These are phyloP conservation scores for Lycium barbarum DNA, from an alignment of 257 asterid genomes.

Conservation along the genomic window DNA sequence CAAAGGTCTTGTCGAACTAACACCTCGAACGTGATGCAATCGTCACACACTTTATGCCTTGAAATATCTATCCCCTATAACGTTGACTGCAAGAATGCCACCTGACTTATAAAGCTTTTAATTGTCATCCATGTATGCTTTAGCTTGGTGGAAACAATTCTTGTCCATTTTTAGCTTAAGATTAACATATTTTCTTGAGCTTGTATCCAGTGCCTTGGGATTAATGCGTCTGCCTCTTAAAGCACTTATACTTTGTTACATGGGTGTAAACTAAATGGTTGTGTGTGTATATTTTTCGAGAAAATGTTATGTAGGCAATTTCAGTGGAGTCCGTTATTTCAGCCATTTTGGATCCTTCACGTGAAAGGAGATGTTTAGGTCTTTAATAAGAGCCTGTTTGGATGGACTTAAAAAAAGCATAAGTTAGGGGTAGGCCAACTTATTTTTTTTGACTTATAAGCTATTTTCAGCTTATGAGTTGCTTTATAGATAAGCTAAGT, in stretches of 20 bases:
- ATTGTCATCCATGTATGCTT: not conserved
- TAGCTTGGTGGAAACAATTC: not conserved
- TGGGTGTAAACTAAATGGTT: no score
- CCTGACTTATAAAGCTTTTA: not conserved
- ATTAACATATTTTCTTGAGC: not conserved
- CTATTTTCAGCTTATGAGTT: no score
- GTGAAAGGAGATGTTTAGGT: slow-evolving; percentile 11
- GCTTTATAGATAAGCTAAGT: no score
- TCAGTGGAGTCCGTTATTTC: not conserved
- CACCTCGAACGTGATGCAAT: not conserved
- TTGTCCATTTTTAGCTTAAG: not conserved
- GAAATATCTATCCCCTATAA: not conserved
- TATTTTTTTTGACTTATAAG: no score
- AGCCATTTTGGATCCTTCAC: slow-evolving; percentile 10
- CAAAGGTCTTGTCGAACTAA: not conserved
- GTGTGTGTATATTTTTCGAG: not conserved
- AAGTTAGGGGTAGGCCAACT: no score
- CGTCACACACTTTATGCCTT: not conserved
- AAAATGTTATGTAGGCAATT: not conserved
- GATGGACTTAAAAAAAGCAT: no score
- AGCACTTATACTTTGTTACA: not conserved
- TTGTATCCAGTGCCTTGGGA: not conserved
- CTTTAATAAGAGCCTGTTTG: no score
- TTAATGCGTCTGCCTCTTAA: not conserved
- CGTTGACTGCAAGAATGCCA: not conserved